phyloP scores from a whole-genome alignment of 176 grass and related monocot species.

The Pontederia paniculata region DNA sequence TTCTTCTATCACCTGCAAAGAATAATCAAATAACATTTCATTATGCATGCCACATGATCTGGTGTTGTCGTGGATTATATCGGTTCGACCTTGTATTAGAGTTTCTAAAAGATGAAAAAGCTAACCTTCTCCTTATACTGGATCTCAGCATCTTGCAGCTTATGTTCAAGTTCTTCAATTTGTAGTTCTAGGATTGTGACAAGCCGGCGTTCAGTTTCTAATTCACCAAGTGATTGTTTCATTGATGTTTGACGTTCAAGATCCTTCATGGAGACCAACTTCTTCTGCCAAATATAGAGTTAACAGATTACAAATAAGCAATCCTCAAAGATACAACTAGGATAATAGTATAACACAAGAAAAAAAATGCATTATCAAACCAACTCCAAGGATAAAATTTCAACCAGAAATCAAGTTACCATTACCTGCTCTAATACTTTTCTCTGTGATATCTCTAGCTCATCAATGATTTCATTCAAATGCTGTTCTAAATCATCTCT shows the following conservation, averaged over 20 bases:
- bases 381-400: not conserved
- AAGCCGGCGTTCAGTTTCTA: not conserved
- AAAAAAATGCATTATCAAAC: no score
- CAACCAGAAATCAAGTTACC: not conserved
- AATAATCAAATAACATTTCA: no score
- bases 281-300: not conserved
- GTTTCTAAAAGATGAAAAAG: not conserved
- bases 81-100: no score
- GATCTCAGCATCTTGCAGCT: conserved; percentile 4
- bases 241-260: not conserved
- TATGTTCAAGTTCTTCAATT: conserved; percentile 15
- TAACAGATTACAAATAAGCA: not conserved
- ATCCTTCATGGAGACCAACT: not conserved
- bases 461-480: conserved; percentile 37
- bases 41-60: no score
- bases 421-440: conserved; percentile 74
- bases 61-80: no score
- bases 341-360: no score
- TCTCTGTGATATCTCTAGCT: no score
- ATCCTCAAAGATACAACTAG: not conserved
- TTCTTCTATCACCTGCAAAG: conserved; percentile 41
- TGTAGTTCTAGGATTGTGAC: not conserved
- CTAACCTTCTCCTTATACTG: conserved; percentile 9
- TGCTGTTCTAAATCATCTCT: conserved; percentile 49
- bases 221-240: not conserved